Evolutionary conservation across 2,329 filamentous ascomycete genomes (phyloP).

Genomic region (Ambrosiella xylebori): DNA sequence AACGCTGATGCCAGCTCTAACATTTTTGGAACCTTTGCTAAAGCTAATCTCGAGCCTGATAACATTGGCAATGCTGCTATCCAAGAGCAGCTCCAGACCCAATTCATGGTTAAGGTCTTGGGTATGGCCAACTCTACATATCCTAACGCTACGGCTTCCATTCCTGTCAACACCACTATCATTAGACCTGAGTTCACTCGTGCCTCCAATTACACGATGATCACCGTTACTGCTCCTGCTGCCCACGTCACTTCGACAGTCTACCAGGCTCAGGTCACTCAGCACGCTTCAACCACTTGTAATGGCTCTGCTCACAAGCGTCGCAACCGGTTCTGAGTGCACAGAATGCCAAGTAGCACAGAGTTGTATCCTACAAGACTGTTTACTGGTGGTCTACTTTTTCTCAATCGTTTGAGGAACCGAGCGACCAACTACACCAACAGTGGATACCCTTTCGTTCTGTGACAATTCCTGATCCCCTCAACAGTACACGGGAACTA

Average conservation of each 20-base stretch:
- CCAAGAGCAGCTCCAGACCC: constrained; percentile 26
- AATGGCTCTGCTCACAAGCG: constrained; percentile 5
- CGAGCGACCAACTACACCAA: no score
- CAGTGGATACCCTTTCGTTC: no score
- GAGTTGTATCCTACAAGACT: neutral
- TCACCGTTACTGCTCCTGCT: constrained; percentile 16
- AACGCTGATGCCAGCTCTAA: neutral
- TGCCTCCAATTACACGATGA: constrained; percentile 1
- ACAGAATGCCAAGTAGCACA: neutral
- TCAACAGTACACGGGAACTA: no score
- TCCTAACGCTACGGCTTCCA: neutral
- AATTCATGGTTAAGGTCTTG: constrained; percentile 26
- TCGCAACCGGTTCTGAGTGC: neutral
- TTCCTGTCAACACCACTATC: constrained; percentile 10
- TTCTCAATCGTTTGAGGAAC: neutral
- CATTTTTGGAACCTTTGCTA: neutral
- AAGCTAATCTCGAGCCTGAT: constrained; percentile 15
- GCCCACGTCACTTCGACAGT: constrained; percentile 23
- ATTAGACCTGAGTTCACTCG: neutral
- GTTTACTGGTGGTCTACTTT: neutral
- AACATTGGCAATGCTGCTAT: constrained; percentile 29
- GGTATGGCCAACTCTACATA: neutral
- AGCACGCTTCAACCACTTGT: constrained; percentile 3
- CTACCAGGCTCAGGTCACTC: constrained; percentile 3
- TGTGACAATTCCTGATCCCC: no score